A percentile compares a stretch with the other conserved stretches of the same genome.
phyloP scores from a whole-genome alignment of 306 rosid species.

The Cicer cuneatum region DNA sequence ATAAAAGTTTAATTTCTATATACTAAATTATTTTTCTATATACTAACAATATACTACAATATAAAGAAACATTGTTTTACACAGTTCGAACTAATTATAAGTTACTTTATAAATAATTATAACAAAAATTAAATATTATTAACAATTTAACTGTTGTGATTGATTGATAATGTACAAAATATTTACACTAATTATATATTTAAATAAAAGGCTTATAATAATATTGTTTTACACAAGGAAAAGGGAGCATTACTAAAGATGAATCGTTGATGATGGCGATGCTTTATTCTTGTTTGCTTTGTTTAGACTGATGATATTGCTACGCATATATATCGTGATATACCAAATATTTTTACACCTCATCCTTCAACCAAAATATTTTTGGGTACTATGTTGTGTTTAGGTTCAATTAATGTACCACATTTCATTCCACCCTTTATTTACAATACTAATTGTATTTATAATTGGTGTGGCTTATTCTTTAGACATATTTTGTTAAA shows the following conservation, averaged over 20 bases:
- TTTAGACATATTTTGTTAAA: background rate
- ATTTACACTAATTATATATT: too few species aligned
- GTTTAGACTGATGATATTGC: conserved; percentile 39
- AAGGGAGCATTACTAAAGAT: conserved; percentile 34
- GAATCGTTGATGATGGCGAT: conserved; percentile 37
- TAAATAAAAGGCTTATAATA: too few species aligned
- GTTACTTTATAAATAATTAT: too few species aligned
- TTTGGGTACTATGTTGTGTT: conserved; percentile 25
- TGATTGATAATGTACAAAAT: too few species aligned
- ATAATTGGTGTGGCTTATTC: background rate
- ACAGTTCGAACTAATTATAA: too few species aligned
- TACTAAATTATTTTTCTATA: too few species aligned
- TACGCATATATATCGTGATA: background rate
- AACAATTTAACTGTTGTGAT: too few species aligned
- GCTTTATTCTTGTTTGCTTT: conserved; percentile 39
- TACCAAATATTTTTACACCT: conserved; percentile 45
- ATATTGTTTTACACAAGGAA: conserved; percentile 2
- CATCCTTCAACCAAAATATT: conserved; percentile 11
- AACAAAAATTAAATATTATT: too few species aligned
- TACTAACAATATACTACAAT: too few species aligned
- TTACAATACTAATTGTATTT: background rate
- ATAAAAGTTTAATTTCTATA: too few species aligned
- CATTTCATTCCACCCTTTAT: background rate
- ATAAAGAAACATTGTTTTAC: too few species aligned
- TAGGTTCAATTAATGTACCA: conserved; percentile 59